Evolutionary conservation across 208 protist species (phyloP).

Genomic region (Wallacemonas collosoma): DNA sequence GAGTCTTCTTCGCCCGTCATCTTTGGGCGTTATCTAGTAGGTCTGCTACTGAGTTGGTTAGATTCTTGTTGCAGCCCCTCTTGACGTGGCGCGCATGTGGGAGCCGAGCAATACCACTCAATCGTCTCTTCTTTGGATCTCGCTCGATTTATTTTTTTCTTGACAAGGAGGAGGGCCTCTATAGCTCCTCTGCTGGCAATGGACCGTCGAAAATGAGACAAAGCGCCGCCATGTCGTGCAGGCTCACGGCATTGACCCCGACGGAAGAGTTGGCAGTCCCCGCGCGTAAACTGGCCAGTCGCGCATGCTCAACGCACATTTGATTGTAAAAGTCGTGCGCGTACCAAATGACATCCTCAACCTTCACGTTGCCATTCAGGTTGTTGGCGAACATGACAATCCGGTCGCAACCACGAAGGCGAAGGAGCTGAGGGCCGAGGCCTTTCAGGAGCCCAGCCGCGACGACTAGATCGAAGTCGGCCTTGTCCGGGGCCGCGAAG

Average conservation of each 20-base stretch:
- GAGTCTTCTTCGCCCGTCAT: no score
- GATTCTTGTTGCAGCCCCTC: no score
- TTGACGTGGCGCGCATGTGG: no score
- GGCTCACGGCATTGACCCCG: not conserved
- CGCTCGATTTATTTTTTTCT: no score
- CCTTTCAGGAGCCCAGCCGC: conserved; percentile 56
- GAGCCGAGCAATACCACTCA: no score
- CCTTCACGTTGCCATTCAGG: conserved; percentile 35
- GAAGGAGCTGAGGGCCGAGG: conserved; percentile 53
- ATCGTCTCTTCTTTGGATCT: no score
- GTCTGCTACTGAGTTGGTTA: no score
- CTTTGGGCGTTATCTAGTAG: no score
- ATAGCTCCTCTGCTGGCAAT: conserved; percentile 3
- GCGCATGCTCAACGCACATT: conserved; percentile 32
- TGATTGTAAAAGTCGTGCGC: conserved; percentile 69
- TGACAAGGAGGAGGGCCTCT: not conserved
- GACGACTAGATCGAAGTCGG: conserved; percentile 75
- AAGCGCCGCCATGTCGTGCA: conserved; percentile 10
- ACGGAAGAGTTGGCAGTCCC: not conserved
- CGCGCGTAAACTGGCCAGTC: conserved; percentile 11
- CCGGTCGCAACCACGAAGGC: conserved; percentile 51
- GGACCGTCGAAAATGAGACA: conserved; percentile 9
- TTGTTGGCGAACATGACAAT: conserved; percentile 71
- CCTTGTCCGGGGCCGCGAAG: conserved; percentile 64
- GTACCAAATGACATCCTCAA: conserved; percentile 57